Conservation (phyloP, 1,284 basidiomycete genomes). For the Coniferiporia weirii region DNA sequence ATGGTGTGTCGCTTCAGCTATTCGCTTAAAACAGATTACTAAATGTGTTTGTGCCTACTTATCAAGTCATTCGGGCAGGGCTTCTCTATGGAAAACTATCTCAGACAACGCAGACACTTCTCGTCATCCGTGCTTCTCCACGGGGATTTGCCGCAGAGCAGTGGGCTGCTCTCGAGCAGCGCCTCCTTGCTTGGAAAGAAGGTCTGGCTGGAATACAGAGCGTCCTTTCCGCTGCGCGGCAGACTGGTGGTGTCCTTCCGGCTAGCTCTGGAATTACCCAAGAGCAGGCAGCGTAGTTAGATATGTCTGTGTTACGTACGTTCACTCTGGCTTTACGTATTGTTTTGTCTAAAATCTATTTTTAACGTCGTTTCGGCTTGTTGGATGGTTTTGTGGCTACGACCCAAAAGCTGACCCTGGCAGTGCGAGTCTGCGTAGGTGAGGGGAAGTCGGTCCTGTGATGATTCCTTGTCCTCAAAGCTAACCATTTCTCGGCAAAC, state of each 20-base stretch:
- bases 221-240: slow-evolving; percentile 57
- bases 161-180: slow-evolving; percentile 79
- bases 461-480: too few species aligned
- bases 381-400: background rate
- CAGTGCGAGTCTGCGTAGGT: too few species aligned
- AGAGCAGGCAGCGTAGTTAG: slow-evolving; percentile 2
- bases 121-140: slow-evolving; percentile 73
- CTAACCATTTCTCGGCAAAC: too few species aligned
- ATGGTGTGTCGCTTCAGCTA: slow-evolving; percentile 49
- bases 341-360: background rate
- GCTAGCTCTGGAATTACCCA: slow-evolving; percentile 22
- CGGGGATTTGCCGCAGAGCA: slow-evolving; percentile 75
- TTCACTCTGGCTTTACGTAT: background rate
- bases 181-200: slow-evolving; percentile 77
- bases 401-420: too few species aligned
- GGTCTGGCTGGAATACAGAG: slow-evolving; percentile 65
- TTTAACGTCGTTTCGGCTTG: background rate
- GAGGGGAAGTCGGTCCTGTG: too few species aligned
- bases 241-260: slow-evolving; percentile 33
- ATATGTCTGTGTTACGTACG: background rate
- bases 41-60: slow-evolving; percentile 4
- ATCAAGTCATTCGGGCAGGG: slow-evolving; percentile 76
- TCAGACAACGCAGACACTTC: slow-evolving; percentile 73
- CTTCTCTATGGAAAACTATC: slow-evolving; percentile 83
- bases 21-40: background rate